Percentiles rank a stretch among this genome's conserved stretches.
Evolutionary conservation across 139 green algal genomes (phyloP).

Genomic region (Haematococcus lacustris): DNA sequence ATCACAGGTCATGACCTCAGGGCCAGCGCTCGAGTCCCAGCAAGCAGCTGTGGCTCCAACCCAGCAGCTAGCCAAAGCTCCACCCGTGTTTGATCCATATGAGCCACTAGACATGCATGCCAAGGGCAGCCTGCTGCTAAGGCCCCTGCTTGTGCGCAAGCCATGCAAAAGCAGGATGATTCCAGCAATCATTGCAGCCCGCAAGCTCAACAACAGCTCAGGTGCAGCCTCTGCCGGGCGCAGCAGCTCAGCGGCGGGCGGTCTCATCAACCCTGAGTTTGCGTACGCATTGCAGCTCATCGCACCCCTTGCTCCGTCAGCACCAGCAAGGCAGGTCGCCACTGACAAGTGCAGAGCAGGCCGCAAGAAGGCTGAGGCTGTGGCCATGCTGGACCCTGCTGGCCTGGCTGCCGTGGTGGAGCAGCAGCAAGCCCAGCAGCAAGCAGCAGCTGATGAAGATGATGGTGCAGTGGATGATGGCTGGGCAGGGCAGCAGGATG

Average conservation of each 20-base stretch:
- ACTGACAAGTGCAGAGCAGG: too few species aligned
- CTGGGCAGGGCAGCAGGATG: neutral
- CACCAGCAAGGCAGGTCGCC: too few species aligned
- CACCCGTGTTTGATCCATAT: constrained; percentile 62
- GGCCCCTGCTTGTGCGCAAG: constrained; percentile 56
- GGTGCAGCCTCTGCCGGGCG: too few species aligned
- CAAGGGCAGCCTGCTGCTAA: constrained; percentile 33
- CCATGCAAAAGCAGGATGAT: too few species aligned
- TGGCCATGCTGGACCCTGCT: constrained; percentile 32
- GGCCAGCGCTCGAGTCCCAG: too few species aligned
- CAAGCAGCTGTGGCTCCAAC: constrained; percentile 1
- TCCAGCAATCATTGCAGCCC: too few species aligned
- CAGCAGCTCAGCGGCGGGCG: too few species aligned
- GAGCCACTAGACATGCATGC: constrained; percentile 55
- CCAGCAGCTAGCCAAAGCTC: constrained; percentile 14
- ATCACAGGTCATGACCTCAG: too few species aligned
- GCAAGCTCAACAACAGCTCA: too few species aligned
- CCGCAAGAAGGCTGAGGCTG: too few species aligned
- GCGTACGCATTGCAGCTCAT: constrained; percentile 21
- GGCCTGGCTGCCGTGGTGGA: constrained; percentile 22
- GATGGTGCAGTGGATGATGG: constrained; percentile 2
- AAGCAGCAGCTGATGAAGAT: constrained; percentile 1
- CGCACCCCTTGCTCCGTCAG: too few species aligned
- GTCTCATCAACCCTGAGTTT: constrained; percentile 27
- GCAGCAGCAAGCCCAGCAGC: constrained; percentile 6